These are phyloP conservation scores for Quercus parvula DNA, from an alignment of 306 rosid species.

Conservation along the genomic window DNA sequence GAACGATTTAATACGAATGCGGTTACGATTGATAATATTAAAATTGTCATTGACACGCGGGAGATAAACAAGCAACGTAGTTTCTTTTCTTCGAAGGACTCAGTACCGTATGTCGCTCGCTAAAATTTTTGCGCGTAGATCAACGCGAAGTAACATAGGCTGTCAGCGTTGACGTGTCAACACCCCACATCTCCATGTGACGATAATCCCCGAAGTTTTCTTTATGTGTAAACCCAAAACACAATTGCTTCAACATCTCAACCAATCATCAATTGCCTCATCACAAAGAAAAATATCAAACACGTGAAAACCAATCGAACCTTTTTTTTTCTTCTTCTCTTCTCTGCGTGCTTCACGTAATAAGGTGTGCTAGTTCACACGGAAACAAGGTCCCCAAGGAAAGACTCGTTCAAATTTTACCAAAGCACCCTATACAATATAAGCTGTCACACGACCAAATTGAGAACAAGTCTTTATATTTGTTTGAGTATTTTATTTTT, in stretches of 20 bases:
- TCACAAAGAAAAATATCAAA: not conserved
- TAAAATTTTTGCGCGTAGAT: not conserved
- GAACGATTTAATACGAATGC: too few relatives aligned
- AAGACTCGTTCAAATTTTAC: not conserved
- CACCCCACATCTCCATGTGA: not conserved
- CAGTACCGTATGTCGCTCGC: not conserved
- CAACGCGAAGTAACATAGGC: not conserved
- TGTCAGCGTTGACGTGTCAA: not conserved
- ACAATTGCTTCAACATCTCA: not conserved
- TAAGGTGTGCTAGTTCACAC: not conserved
- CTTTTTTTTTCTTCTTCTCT: not conserved
- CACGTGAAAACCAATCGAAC: not conserved
- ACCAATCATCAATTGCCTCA: slow-evolving; percentile 16
- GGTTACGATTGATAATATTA: too few relatives aligned
- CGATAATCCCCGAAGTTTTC: not conserved
- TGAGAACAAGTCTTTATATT: not conserved
- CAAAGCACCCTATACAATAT: not conserved
- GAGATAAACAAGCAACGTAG: not conserved
- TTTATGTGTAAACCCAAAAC: not conserved
- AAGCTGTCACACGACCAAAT: not conserved
- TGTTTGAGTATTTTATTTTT: not conserved
- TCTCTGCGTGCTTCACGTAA: not conserved
- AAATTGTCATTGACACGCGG: not conserved
- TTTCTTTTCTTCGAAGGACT: not conserved
- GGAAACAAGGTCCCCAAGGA: not conserved